A percentile compares a stretch with the other conserved stretches of the same genome.
phyloP scores from a whole-genome alignment of 768 basidiomycete species.

The Mycena venus region DNA sequence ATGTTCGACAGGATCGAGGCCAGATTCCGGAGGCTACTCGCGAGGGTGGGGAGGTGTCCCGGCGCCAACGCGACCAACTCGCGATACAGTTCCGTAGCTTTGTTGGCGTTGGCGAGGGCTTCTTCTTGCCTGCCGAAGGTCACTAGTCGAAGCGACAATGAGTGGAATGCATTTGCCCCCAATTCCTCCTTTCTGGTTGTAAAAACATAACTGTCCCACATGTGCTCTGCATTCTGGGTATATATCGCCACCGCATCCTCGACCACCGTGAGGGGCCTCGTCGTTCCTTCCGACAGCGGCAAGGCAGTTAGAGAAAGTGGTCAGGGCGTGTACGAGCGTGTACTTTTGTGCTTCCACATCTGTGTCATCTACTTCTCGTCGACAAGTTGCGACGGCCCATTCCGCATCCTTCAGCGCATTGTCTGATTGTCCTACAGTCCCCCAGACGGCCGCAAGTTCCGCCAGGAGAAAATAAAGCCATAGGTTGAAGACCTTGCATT shows the following conservation, averaged over 20 bases:
- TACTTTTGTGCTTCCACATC: neutral
- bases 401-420: neutral
- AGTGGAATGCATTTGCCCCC: neutral
- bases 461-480: neutral
- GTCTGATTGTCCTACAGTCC: neutral
- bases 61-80: neutral
- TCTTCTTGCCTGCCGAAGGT: neutral
- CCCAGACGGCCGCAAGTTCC: neutral
- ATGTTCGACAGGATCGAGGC: neutral
- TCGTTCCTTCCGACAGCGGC: neutral
- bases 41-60: neutral
- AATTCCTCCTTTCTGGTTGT: neutral
- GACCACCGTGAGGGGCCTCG: neutral
- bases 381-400: neutral
- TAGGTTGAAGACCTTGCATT: neutral
- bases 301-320: slow-evolving; percentile 8
- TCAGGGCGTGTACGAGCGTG: neutral
- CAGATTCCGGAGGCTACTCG: neutral
- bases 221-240: neutral
- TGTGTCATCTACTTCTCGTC: neutral
- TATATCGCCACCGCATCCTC: neutral
- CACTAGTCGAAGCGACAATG: neutral
- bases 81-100: neutral
- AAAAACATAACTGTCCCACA: neutral
- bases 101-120: neutral